These are phyloP conservation scores for Penicillium macrosclerotiorum DNA, from an alignment of 495 filamentous ascomycete genomes.

Conservation along the genomic window DNA sequence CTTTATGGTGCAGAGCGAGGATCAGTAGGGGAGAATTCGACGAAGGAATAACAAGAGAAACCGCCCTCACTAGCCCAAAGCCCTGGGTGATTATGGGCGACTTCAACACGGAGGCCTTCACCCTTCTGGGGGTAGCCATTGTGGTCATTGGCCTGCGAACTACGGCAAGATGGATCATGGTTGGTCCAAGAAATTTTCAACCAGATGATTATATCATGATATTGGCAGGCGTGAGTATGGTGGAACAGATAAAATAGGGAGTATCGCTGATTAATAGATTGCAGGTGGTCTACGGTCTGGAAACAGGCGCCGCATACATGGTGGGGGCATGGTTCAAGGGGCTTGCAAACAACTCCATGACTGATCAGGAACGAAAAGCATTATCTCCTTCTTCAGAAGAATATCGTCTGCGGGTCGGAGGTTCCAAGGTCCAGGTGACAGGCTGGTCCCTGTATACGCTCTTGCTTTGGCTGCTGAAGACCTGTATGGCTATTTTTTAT, in stretches of 20 bases:
- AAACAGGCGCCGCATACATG: conserved; percentile 47
- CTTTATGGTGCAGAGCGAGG: too few species aligned
- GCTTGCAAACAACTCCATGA: conserved; percentile 57
- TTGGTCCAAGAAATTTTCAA: conserved; percentile 50
- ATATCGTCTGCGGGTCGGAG: conserved; percentile 48
- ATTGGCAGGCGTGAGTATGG: conserved; percentile 46
- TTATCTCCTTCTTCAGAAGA: conserved; percentile 46
- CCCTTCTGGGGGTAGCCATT: conserved; percentile 49
- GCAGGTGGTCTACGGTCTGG: conserved; percentile 37
- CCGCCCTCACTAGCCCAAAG: too few species aligned
- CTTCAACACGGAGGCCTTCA: conserved; percentile 53
- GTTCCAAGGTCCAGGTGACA: conserved; percentile 55
- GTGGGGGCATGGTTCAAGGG: conserved; percentile 47
- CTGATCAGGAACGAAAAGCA: conserved; percentile 40
- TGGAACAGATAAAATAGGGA: background rate
- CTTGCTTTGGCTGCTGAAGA: conserved; percentile 58
- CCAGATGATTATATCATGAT: conserved; percentile 62
- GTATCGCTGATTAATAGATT: background rate
- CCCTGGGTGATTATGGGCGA: conserved; percentile 23
- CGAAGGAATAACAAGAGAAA: too few species aligned
- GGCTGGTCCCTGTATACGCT: conserved; percentile 59
- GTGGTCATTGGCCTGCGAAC: conserved; percentile 48
- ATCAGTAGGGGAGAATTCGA: too few species aligned
- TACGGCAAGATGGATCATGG: conserved; percentile 48
- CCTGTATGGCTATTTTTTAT: conserved; percentile 59